Base-by-base conservation (phyloP, 345 rosid species). In the Clausena lansium region DNA sequence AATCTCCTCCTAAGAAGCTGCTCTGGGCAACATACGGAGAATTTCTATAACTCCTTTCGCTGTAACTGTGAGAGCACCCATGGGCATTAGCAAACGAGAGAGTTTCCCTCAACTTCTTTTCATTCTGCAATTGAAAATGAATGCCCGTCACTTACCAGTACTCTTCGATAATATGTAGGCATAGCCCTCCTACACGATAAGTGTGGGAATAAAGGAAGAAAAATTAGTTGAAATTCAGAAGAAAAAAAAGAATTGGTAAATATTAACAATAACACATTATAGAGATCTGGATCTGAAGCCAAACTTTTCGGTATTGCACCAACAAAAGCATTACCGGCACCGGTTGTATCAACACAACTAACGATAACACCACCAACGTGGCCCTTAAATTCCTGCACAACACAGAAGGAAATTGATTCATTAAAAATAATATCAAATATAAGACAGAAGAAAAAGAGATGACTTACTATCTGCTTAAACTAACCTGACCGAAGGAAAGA, bases 291-390 rank as follows among this genome's bases (percentile, higher is more conserved):
- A 50, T 83, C 83, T 17, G 81, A 69, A 65, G 85, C 84, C 39
- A 87, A 76, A 82, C 68, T 77, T 76, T 79, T 72, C 67, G 82
- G 67, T 10, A 87, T 32, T 66, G 85, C 87, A 28, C 85, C 84
- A 2, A 88, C 85, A 69, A 87, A 85, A 9, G 87, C 83, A 76
- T 85, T 84, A 5, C 86, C 86, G 7, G 87, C 91, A 38, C 86
- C 87, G 10, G 86, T 88, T 71, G 81, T 81, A 71, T 84, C 84
- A 28, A 88, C 86, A 4, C 85, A 75, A 38, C 80, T 77, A 63
- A 86, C 89, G n/a, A 76, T 20, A 32, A 77, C 77, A 22, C 86
- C 80, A 25, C 63, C 71, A 17, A 84, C 86, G 59, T 80, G 72
- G 67, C 88, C 88, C 72, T 60, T 82, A 70, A 85, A 82, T 52